Evolutionary conservation across 257 asterid species (phyloP), one percentile per base, ranked within the genome.

Genomic region (Verbena officinalis): DNA sequence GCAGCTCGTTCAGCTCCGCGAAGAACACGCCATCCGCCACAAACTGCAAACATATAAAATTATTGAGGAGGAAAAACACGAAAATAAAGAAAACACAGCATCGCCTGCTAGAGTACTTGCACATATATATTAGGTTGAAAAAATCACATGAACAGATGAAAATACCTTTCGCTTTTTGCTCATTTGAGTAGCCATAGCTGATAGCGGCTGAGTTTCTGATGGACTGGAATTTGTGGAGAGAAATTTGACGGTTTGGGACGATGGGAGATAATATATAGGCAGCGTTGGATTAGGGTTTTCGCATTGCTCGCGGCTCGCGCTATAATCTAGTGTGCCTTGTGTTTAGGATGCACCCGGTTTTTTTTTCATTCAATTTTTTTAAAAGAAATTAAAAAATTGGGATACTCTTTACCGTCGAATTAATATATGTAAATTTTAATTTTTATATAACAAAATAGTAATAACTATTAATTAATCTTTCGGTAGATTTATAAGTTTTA

Each of bases 131-230:
- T 3, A 12, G 1, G 1, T 11, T 2, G 30, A 36, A 24, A 13
- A 21, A 64, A 9, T 11, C 13, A 42, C 2, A 5, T 0, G 12
- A 42, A 42, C 13, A 42, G 12, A 42, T 6, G 16, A 19, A 39
- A 2, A 21, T 9, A 65, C 70, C 62, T 65, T 65, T 23, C 61
- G 60, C 17, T 52, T 65, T 21, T 65, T 65, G 70, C 70, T 65
- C 62, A 65, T 65, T 65, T 65, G 70, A 39, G 70, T 52, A 21
- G 70, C 70, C 70, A 64, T 63, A 7, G 20, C 52, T 22, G 40
- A 4, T 33, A n/a, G 7, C 3, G 8, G 51, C 10, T 4, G 49
- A 14, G 51, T 45, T 16, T 45, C 5, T 15, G 46, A 49, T 8
- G 15, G 52, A 13, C 5, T 1, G 22, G 24, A 40, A 43, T 42